Conservation (phyloP, 345 rosid genomes). For the Rhodomyrtus tomentosa region DNA sequence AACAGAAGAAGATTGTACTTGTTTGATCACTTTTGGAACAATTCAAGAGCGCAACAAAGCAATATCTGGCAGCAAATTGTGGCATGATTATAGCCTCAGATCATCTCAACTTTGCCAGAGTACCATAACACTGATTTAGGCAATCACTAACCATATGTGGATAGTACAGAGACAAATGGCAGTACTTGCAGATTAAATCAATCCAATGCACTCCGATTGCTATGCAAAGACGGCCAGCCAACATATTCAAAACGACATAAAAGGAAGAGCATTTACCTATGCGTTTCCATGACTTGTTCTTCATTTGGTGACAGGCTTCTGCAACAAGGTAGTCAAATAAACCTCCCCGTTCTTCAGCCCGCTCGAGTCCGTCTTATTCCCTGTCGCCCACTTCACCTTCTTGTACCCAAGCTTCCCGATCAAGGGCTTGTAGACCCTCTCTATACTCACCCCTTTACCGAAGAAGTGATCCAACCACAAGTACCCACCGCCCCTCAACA, state of each 20-base stretch:
- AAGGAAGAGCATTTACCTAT: slow-evolving; percentile 9
- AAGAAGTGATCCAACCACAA: slow-evolving; percentile 91
- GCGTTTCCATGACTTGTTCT: neutral
- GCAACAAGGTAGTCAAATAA: slow-evolving; percentile 82
- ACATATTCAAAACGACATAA: neutral
- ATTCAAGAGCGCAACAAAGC: neutral
- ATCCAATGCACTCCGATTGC: neutral
- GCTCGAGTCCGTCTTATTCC: slow-evolving; percentile 51
- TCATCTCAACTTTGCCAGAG: neutral
- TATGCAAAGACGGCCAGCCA: neutral
- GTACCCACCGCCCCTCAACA: slow-evolving; percentile 79
- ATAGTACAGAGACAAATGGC: neutral
- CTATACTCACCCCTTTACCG: slow-evolving; percentile 58
- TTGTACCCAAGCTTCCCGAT: slow-evolving; percentile 78
- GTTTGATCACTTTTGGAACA: neutral
- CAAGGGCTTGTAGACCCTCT: slow-evolving; percentile 64
- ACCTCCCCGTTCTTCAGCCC: slow-evolving; percentile 76
- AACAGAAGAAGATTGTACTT: neutral
- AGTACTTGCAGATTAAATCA: neutral
- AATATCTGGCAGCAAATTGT: neutral
- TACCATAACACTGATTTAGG: neutral
- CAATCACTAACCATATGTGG: neutral
- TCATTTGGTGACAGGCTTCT: slow-evolving; percentile 67
- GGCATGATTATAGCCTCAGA: neutral
- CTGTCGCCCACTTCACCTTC: slow-evolving; percentile 95